These are phyloP conservation scores for Scheffersomyces titani DNA, from an alignment of 1,139 yeast genomes.

Conservation along the genomic window DNA sequence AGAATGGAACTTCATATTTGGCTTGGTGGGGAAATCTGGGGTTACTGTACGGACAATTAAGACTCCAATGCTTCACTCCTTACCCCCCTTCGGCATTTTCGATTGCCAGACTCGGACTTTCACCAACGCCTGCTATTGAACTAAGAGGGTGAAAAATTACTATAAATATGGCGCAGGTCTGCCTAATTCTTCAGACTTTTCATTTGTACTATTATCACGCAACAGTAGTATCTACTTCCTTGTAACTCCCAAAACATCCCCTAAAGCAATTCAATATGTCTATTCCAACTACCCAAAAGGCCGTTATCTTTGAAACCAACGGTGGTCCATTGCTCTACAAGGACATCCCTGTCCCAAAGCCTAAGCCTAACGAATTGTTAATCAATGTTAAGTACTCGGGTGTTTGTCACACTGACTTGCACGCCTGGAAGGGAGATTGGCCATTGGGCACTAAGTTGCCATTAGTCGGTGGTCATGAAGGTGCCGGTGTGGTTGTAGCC, in stretches of 20 bases:
- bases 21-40: not conserved
- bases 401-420: constrained; percentile 79
- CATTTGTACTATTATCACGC: not conserved
- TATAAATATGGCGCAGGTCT: not conserved
- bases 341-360: constrained; percentile 68
- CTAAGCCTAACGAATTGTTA: constrained; percentile 67
- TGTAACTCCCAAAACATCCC: not conserved
- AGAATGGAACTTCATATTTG: not conserved
- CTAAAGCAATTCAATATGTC: constrained; percentile 10
- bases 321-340: constrained; percentile 55
- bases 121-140: not conserved
- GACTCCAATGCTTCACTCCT: not conserved
- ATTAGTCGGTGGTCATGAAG: constrained; percentile 81
- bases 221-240: not conserved
- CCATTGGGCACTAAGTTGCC: constrained; percentile 68
- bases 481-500: constrained; percentile 79
- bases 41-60: not conserved
- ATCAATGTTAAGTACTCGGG: constrained; percentile 74
- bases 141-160: not conserved
- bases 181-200: not conserved
- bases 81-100: not conserved
- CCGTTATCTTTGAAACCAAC: constrained; percentile 46
- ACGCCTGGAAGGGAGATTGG: constrained; percentile 84
- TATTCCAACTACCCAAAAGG: constrained; percentile 48
- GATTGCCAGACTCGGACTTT: not conserved